Conservation (phyloP, 805 yeast species). For the Kluyveromyces starmeri region DNA sequence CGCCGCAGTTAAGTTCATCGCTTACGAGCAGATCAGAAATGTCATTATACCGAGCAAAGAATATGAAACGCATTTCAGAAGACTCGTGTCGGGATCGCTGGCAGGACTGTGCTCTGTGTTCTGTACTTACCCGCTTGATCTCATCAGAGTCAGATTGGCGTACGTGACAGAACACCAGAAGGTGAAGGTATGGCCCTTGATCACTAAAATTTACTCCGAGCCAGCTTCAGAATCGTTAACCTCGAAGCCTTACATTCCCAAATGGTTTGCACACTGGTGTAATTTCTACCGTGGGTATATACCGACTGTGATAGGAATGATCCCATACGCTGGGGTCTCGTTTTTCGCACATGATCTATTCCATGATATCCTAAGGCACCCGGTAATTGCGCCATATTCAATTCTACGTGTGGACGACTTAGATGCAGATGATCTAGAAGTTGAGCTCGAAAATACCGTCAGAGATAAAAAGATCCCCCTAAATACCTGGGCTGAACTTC, state of each 20-base stretch:
- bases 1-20: constrained; percentile 93
- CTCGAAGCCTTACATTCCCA: constrained; percentile 30
- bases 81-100: constrained; percentile 81
- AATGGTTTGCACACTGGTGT: constrained; percentile 30
- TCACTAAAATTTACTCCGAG: constrained; percentile 24
- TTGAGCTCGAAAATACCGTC: constrained; percentile 11
- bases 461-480: constrained; percentile 49
- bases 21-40: constrained; percentile 85
- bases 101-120: constrained; percentile 85
- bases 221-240: constrained; percentile 26
- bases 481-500: constrained; percentile 81
- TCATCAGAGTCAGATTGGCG: constrained; percentile 85
- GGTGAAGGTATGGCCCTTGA: constrained; percentile 20
- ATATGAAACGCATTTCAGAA: constrained; percentile 71
- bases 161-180: constrained; percentile 54
- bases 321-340: constrained; percentile 97
- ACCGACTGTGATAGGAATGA: constrained; percentile 91
- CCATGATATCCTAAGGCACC: constrained; percentile 77
- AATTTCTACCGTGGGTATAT: constrained; percentile 92
- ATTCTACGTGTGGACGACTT: constrained; percentile 25
- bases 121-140: constrained; percentile 85
- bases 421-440: constrained; percentile 10
- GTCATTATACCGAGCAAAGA: constrained; percentile 64
- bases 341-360: constrained; percentile 87
- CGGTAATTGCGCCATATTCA: constrained; percentile 44